Base-by-base conservation (phyloP, 345 rosid species). In the Citrus maxima region DNA sequence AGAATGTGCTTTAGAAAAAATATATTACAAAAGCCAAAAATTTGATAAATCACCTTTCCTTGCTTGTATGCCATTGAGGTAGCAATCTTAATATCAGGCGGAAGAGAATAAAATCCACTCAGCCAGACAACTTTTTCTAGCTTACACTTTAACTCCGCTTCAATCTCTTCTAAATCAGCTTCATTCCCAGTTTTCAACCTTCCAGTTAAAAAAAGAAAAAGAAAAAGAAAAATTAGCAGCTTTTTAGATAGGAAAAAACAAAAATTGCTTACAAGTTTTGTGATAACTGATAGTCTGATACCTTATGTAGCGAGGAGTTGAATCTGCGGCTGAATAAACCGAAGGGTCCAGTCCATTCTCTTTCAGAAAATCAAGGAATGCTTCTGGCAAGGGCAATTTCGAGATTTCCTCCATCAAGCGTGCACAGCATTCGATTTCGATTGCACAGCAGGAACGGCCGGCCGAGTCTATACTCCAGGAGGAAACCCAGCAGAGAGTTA, bases 291-390 rank as follows among this genome's bases (percentile, higher is more conserved):
- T 12, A 42, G 16, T 42, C 14, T 24, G 19, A 72, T 78, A 91
- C 99, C 99, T 88, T 76, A 93, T 79, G 67, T 94, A 94, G 35
- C 98, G 98, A 80, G 97, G 99, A 58, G 83, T 75, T n/a, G 91
- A 80, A 78, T 89, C 88, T 58, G 70, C 78, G 22, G 85, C 70
- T 22, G 84, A 61, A 56, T 96, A 96, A 73, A 96, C 89, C 12
- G 91, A 88, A 73, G 95, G 93, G 83, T 95, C 95, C 67, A 95
- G 67, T 32, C 86, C 92, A 78, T 93, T 93, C 35, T 74, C 87
- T 77, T 82, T 54, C 4, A 93, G 93, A 82, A 93, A 95, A 3
- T 84, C 77, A 22, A 92, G 87, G 82, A 93, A 95, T 10, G 80
- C 87, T 1, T 84, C 87, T 54, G 97, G 98, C 67, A 93, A 76